Base-by-base conservation (phyloP, 257 asterid genomes). In the Lithospermum erythrorhizon region DNA sequence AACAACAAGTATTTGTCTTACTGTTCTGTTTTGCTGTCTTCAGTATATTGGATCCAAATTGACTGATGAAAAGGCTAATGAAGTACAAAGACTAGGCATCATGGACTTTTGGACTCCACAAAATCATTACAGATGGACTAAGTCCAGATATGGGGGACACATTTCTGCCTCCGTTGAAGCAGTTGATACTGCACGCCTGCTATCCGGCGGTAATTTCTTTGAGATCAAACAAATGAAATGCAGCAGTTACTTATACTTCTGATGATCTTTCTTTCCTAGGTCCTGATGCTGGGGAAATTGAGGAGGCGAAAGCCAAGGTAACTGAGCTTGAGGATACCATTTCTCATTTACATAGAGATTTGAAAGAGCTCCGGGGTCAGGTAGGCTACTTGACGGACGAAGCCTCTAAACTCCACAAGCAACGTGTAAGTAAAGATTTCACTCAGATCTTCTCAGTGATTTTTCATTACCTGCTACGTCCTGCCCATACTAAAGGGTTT, bases 51-150 rank as follows among this genome's bases (percentile, higher is more conserved):
- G 98, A 67, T 81, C 95, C 57, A 70, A 75, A 70, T 93, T 82
- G 73, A 82, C 94, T 27, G 88, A 91, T 57, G 81, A 81, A 68
- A 84, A 79, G 72, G 96, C 98, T 73, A 87, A 83, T 61, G 75
- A 67, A 72, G 93, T 78, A 68, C 72, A 41, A 21, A 68, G 71
- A 59, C 65, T 83, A 78, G 88, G 88, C 57, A 74, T 91, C 63
- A 75, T 68, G 89, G 89, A 86, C 72, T 61, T 88, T 23, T 91
- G 98, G 98, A 91, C 98, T 53, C 98, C 98, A 32, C 94, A 88
- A 60, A 88, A 81, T 73, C 96, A 88, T 72, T 91, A 87, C 66
- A 80, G 74, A 51, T 91, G 98, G 98, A 62, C 53, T 57, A 76
- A 64, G 65, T 91, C 98, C 45, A 85, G 96, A 71, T 91, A 91